Conservation (phyloP, 2,329 filamentous ascomycete genomes). For the Lecanosticta acicola region DNA sequence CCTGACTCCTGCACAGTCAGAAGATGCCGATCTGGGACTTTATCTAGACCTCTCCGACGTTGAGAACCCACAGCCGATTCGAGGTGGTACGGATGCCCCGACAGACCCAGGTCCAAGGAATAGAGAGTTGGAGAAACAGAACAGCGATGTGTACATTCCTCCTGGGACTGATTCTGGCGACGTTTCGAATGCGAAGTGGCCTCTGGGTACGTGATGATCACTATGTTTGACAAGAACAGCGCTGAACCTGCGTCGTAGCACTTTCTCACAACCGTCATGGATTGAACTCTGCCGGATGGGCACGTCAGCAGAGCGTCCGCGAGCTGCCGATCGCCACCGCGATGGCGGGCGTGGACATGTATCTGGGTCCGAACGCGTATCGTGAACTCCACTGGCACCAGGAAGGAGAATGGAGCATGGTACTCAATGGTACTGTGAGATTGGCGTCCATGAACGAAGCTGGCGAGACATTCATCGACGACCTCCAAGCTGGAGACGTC, state of each 20-base stretch:
- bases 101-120: conserved; percentile 38
- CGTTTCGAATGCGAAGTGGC: conserved; percentile 39
- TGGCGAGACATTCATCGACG: conserved; percentile 31
- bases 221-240: neutral
- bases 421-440: conserved; percentile 30
- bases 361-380: conserved; percentile 29
- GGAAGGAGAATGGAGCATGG: conserved; percentile 30
- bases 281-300: conserved; percentile 37
- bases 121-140: conserved; percentile 34
- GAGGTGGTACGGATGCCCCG: conserved; percentile 33
- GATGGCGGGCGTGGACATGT: conserved; percentile 43
- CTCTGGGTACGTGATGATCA: conserved; percentile 29
- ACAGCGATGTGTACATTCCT: conserved; percentile 37
- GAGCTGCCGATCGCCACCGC: conserved; percentile 36
- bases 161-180: conserved; percentile 38
- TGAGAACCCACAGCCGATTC: conserved; percentile 39
- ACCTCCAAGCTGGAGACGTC: conserved; percentile 42
- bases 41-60: conserved; percentile 36
- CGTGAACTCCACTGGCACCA: conserved; percentile 34
- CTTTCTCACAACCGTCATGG: conserved; percentile 39
- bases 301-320: conserved; percentile 37
- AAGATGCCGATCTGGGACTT: conserved; percentile 35
- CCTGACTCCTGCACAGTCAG: conserved; percentile 34
- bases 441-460: conserved; percentile 29
- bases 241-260: neutral